A percentile compares a stretch with the other conserved stretches of the same genome.
Conservation (phyloP, 2,329 filamentous ascomycete species). For the Chrysosporium queenslandicum region DNA sequence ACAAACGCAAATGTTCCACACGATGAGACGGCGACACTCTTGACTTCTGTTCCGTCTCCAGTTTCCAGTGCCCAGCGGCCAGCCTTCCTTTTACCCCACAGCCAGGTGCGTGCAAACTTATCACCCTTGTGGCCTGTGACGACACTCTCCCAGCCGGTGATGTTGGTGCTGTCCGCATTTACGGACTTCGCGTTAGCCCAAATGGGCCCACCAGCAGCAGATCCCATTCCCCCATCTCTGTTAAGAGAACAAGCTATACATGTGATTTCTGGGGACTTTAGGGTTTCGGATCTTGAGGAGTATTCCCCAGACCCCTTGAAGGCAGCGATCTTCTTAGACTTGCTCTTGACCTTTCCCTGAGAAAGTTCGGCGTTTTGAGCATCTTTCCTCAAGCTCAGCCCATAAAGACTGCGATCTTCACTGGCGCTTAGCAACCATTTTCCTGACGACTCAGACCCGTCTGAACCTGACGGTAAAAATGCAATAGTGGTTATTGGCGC, state of each 20-base stretch:
- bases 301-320: constrained; percentile 17
- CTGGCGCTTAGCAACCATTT: constrained; percentile 93
- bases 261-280: constrained; percentile 87
- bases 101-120: constrained; percentile 83
- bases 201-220: constrained; percentile 64
- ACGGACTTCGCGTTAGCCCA: constrained; percentile 70
- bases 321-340: constrained; percentile 59
- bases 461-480: constrained; percentile 80
- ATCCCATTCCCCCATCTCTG: constrained; percentile 85
- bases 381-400: constrained; percentile 87
- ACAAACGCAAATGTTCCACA: constrained; percentile 91
- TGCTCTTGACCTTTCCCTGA: constrained; percentile 78
- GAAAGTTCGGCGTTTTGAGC: constrained; percentile 89
- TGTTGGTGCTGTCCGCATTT: constrained; percentile 59
- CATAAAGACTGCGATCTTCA: constrained; percentile 85
- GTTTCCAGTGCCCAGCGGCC: constrained; percentile 90
- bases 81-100: constrained; percentile 89
- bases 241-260: constrained; percentile 87
- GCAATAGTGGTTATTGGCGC: constrained; percentile 71
- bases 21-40: constrained; percentile 73
- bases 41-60: constrained; percentile 68
- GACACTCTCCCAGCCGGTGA: constrained; percentile 94
- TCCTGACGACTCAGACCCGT: constrained; percentile 75
- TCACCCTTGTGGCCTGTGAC: constrained; percentile 86
- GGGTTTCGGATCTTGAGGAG: constrained; percentile 30